Conservation (phyloP, 805 yeast species). For the Scheffersomyces ergatensis region DNA sequence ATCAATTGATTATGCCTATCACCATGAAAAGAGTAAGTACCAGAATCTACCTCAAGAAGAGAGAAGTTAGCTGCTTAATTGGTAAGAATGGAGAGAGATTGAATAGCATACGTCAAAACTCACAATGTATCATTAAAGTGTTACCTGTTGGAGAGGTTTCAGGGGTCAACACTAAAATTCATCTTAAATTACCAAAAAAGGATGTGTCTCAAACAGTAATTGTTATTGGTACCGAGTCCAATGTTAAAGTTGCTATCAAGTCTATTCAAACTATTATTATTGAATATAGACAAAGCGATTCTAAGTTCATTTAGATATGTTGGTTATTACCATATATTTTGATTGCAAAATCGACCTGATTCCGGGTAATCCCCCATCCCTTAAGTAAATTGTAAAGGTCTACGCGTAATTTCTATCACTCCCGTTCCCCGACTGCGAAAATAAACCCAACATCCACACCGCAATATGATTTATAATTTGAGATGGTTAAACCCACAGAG, state of each 20-base stretch:
- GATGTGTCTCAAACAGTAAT: slow-evolving; percentile 14
- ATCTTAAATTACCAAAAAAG: slow-evolving; percentile 9
- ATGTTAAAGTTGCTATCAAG: slow-evolving; percentile 13
- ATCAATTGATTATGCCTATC: no score
- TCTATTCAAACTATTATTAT: slow-evolving; percentile 8
- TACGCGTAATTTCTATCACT: no score
- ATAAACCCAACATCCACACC: not conserved
- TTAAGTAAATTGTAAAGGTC: not conserved
- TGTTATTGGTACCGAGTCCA: slow-evolving; percentile 12
- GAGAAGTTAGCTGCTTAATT: slow-evolving; percentile 21
- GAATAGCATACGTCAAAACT: slow-evolving; percentile 16
- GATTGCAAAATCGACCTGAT: not conserved
- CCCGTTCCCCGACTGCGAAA: not conserved
- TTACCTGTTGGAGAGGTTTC: slow-evolving; percentile 7
- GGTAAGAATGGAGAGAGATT: slow-evolving; percentile 23
- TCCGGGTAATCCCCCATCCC: slow-evolving; percentile 1
- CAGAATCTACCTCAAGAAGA: slow-evolving; percentile 6
- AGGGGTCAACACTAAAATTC: not conserved
- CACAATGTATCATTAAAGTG: slow-evolving; percentile 21
- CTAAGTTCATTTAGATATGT: slow-evolving; percentile 2
- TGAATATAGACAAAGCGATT: slow-evolving; percentile 2
- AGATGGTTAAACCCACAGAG: not conserved
- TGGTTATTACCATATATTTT: not conserved
- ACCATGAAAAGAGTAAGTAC: no score
- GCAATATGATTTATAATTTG: no score